Percentiles rank a stretch among this genome's conserved stretches.
Conservation (phyloP, 2,329 filamentous ascomycete genomes). For the Cordyceps tenuipes region DNA sequence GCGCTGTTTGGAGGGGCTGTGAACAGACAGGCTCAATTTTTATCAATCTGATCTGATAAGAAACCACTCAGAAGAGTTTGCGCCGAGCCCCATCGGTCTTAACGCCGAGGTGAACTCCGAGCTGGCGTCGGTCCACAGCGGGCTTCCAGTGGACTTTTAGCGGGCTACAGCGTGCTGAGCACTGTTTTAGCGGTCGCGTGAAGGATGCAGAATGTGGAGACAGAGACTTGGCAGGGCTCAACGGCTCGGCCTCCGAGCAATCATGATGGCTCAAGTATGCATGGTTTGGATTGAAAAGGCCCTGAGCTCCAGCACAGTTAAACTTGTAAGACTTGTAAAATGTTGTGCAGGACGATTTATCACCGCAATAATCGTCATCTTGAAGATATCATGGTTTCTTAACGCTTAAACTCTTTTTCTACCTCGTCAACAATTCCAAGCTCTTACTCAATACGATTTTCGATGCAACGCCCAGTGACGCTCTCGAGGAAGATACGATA, state of each 20-base stretch:
- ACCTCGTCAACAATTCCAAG: not conserved
- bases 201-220: not conserved
- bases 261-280: no score
- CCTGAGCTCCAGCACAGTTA: not conserved
- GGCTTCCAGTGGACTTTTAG: not conserved
- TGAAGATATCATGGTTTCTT: not conserved
- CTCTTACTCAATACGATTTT: not conserved
- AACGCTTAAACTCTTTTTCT: not conserved
- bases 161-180: not conserved
- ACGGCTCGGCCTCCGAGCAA: slow-evolving; percentile 7
- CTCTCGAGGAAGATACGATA: no score
- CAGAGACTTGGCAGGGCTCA: not conserved
- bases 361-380: not conserved
- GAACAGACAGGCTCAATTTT: slow-evolving; percentile 21
- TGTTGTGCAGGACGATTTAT: not conserved
- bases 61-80: slow-evolving; percentile 19
- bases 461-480: not conserved
- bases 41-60: slow-evolving; percentile 36
- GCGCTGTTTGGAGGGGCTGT: slow-evolving; percentile 17
- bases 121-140: slow-evolving; percentile 11
- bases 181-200: not conserved
- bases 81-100: slow-evolving; percentile 9
- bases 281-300: no score
- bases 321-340: not conserved
- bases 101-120: slow-evolving; percentile 13